Conservation (phyloP, 1,284 basidiomycete species). For the Xanthoconium separans region DNA sequence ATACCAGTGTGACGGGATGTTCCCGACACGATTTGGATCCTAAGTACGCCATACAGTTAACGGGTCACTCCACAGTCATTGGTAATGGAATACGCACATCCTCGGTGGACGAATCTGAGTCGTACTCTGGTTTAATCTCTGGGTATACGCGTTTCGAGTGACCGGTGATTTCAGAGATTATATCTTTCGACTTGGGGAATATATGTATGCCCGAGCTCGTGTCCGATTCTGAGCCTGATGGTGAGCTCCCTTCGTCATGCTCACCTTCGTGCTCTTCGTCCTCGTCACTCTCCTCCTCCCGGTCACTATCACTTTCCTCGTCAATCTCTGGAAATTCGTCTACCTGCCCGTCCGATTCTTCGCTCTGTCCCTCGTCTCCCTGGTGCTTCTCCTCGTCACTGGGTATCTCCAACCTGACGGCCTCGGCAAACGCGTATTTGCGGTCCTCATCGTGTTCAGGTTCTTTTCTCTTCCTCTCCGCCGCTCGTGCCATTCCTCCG, state of each 20-base stretch:
- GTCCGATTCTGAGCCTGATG: conserved; percentile 26
- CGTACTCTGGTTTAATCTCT: conserved; percentile 94
- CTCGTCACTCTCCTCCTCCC: conserved; percentile 42
- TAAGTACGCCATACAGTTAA: conserved; percentile 34
- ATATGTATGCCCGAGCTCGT: conserved; percentile 38
- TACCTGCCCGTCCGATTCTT: conserved; percentile 42
- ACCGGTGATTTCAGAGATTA: conserved; percentile 83
- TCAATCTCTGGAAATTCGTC: conserved; percentile 43
- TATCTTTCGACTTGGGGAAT: conserved; percentile 67
- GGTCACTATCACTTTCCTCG: conserved; percentile 38
- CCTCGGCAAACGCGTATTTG: conserved; percentile 33
- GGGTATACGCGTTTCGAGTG: conserved; percentile 89
- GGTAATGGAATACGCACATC: conserved; percentile 61
- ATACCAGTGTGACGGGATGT: conserved; percentile 98
- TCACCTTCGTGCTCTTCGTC: conserved; percentile 33
- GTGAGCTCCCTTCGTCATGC: conserved; percentile 31
- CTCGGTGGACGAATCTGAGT: conserved; percentile 96
- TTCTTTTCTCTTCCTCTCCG: conserved; percentile 56
- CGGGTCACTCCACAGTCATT: background rate
- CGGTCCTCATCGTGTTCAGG: conserved; percentile 33
- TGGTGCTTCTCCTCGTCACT: conserved; percentile 66
- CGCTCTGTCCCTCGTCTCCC: conserved; percentile 37
- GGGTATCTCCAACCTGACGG: conserved; percentile 60
- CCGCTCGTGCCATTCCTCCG: conserved; percentile 24
- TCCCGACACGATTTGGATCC: conserved; percentile 92